These are phyloP conservation scores for Penicillium sumatraense DNA, from an alignment of 2,329 filamentous ascomycete species.

Conservation along the genomic window DNA sequence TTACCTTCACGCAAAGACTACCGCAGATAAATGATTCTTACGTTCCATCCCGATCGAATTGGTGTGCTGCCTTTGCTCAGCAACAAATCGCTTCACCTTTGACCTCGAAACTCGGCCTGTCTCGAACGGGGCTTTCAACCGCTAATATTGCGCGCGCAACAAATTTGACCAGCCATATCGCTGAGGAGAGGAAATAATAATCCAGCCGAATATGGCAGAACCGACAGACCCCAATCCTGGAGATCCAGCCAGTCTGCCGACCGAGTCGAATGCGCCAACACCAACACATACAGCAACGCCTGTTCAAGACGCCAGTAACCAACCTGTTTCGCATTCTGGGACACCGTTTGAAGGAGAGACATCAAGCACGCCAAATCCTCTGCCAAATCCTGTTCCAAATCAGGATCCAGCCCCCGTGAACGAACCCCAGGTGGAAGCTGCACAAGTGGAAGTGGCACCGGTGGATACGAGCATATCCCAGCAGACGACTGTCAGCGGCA, in stretches of 20 bases:
- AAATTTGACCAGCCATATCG: conserved; percentile 1
- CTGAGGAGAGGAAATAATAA: conserved; percentile 14
- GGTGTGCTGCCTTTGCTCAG: conserved; percentile 29
- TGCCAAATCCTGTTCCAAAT: conserved; percentile 18
- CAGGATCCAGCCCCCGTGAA: conserved; percentile 1
- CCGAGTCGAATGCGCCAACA: conserved; percentile 23
- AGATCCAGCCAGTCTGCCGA: conserved; percentile 18
- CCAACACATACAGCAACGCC: too few species aligned
- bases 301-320: too few species aligned
- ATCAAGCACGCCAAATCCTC: conserved; percentile 16
- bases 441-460: too few species aligned
- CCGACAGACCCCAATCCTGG: conserved; percentile 25
- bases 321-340: conserved; percentile 23
- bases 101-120: conserved; percentile 21
- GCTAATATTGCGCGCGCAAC: neutral
- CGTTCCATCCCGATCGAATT: conserved; percentile 24
- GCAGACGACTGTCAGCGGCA: neutral
- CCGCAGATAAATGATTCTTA: conserved; percentile 33
- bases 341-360: conserved; percentile 14
- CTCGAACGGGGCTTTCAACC: conserved; percentile 2
- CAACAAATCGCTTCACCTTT: conserved; percentile 26
- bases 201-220: conserved; percentile 25
- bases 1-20: conserved; percentile 13
- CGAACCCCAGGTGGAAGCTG: conserved; percentile 7
- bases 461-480: conserved; percentile 3